Conservation (phyloP, 2,329 filamentous ascomycete species). For the Apiospora malaysiana region DNA sequence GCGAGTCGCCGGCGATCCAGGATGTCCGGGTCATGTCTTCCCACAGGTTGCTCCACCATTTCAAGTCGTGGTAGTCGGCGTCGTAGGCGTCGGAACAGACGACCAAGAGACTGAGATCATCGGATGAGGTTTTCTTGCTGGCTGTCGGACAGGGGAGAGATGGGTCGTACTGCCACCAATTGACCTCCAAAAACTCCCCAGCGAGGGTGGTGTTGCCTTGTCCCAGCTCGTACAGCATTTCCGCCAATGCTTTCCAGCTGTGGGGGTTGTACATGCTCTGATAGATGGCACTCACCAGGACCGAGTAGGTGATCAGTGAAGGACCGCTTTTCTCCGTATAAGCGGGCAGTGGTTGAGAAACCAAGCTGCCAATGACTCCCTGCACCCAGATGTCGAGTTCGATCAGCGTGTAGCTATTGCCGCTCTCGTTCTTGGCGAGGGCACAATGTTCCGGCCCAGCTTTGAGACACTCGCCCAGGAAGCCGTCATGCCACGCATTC, state of each 20-base stretch:
- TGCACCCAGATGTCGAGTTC: conserved; percentile 48
- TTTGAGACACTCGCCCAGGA: conserved; percentile 55
- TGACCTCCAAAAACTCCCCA: conserved; percentile 44
- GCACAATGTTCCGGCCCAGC: conserved; percentile 54
- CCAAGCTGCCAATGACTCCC: conserved; percentile 44
- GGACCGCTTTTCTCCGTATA: conserved; percentile 48
- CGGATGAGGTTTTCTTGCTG: conserved; percentile 37
- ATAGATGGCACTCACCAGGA: conserved; percentile 47
- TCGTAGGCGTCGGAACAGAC: conserved; percentile 55
- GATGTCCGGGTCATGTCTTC: conserved; percentile 50
- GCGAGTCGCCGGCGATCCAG: conserved; percentile 54
- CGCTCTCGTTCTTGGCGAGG: conserved; percentile 44
- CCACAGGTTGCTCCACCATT: conserved; percentile 55
- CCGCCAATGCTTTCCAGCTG: conserved; percentile 49
- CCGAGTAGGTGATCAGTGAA: conserved; percentile 52
- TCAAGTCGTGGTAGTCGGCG: conserved; percentile 46
- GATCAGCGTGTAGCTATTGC: conserved; percentile 40
- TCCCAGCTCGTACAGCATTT: conserved; percentile 51
- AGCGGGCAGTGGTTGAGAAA: conserved; percentile 44
- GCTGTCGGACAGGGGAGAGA: conserved; percentile 37
- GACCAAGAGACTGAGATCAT: conserved; percentile 49
- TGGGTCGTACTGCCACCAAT: conserved; percentile 55
- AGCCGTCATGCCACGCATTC: conserved; percentile 55
- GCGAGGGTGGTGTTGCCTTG: conserved; percentile 51
- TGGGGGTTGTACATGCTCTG: conserved; percentile 48